Base-by-base conservation (phyloP, 148 eudicot species). In the Pouteria glomerata region DNA sequence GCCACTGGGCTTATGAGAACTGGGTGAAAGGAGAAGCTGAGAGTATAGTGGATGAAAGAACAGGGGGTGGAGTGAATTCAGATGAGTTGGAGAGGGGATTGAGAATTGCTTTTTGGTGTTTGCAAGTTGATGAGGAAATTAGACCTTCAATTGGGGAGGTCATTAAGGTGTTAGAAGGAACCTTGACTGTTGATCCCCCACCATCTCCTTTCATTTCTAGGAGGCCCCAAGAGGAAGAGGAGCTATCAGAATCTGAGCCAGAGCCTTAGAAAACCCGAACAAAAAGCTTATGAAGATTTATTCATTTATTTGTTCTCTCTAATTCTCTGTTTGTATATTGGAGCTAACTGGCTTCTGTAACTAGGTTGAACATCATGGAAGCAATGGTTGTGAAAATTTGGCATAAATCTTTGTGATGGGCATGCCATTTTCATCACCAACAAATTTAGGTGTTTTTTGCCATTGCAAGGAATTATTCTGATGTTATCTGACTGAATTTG, bases 101-200 rank as follows among this genome's bases (percentile, higher is more conserved):
- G 77, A 83, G 88, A 63, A 86, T 88, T 19, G 82, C 81, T 18
- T 84, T 83, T 71, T 88, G 92, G 92, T 88, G 89, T 65, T 73
- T 88, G 80, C 92, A 88, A 27, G 76, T 35, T 0, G 82, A 88
- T 73, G 81, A 66, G 63, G 63, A 89, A 72, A 72, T 78, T 83
- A 82, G 89, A 73, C 92, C 92, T 51, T 78, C 89, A n/a, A 88
- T 88, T 89, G 84, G 83, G 16, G 92, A 88, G 74, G 86, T 88
- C n/a, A 74, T 88, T 57, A 83, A 85, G 71, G 92, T 88, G 69
- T 74, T 88, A 62, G 87, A 85, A 65, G 87, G 92, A 21, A 78
- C 80, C 7, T 70, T 82, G 78, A 68, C 70, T 16, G 88, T 88
- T 64, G 92, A 88, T 75, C 82, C 79, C 1, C 88, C 92, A 1